Conservation (phyloP, 2,329 filamentous ascomycete genomes). For the Pseudogymnoascus sp. region DNA sequence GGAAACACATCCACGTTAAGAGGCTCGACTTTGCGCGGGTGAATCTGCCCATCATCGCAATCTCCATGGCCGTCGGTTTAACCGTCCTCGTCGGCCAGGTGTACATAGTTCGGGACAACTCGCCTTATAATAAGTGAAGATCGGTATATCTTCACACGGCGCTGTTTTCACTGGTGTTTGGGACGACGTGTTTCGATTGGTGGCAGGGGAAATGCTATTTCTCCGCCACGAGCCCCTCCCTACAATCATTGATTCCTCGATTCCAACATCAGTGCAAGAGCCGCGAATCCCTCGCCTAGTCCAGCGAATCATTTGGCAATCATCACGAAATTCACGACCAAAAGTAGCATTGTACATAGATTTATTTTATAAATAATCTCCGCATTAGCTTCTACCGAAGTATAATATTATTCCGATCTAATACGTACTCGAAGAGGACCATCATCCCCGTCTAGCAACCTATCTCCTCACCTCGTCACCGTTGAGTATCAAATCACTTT, state of each 20-base stretch:
- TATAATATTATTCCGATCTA: background rate
- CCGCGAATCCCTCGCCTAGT: background rate
- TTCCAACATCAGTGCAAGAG: background rate
- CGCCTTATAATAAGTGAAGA: constrained; percentile 20
- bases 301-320: background rate
- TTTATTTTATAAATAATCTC: background rate
- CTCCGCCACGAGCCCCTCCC: background rate
- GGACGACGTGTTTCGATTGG: background rate
- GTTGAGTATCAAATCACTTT: background rate
- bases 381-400: background rate
- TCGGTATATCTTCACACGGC: background rate
- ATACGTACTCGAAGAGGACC: background rate
- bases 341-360: background rate
- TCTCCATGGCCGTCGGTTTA: constrained; percentile 58
- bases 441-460: background rate
- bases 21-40: constrained; percentile 58
- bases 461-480: background rate
- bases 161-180: background rate
- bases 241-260: background rate
- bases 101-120: constrained; percentile 44
- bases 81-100: constrained; percentile 54
- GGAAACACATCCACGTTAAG: constrained; percentile 60
- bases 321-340: background rate
- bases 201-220: background rate
- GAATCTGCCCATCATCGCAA: constrained; percentile 63